Conservation (phyloP, 345 rosid species). For the Melaleuca alternifolia region DNA sequence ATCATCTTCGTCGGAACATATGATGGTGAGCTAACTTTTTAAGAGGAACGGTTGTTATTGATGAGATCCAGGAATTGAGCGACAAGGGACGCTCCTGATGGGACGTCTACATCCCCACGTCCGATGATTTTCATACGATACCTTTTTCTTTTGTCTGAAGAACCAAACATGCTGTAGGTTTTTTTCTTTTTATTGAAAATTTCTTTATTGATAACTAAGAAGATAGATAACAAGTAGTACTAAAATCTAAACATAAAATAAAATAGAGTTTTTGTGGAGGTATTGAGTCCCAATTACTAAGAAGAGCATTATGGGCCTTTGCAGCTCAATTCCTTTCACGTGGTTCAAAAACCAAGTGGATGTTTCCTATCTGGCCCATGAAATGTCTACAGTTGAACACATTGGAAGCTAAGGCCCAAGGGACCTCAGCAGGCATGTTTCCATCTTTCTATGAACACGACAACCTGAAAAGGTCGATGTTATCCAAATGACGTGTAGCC, state of each 20-base stretch:
- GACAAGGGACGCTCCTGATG: neutral
- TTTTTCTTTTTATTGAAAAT: too few relatives aligned
- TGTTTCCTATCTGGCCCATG: too few relatives aligned
- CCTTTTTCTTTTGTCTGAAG: neutral
- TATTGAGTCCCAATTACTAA: too few relatives aligned
- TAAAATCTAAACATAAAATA: too few relatives aligned
- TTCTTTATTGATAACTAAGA: too few relatives aligned
- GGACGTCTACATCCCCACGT: neutral
- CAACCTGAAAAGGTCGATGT: neutral
- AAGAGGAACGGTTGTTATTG: neutral
- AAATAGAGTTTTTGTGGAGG: too few relatives aligned
- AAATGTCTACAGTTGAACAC: too few relatives aligned
- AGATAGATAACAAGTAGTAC: too few relatives aligned
- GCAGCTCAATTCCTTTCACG: too few relatives aligned
- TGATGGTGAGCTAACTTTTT: neutral
- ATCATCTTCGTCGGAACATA: neutral
- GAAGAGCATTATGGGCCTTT: too few relatives aligned
- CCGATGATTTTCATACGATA: neutral
- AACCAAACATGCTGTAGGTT: neutral
- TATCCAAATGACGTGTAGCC: neutral
- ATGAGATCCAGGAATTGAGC: neutral
- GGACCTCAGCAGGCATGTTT: neutral
- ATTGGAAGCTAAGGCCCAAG: too few relatives aligned
- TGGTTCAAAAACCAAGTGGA: too few relatives aligned
- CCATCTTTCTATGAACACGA: neutral